These are phyloP conservation scores for Chlamydomonas asymmetrica DNA, from an alignment of 139 green algal genomes.

Conservation along the genomic window DNA sequence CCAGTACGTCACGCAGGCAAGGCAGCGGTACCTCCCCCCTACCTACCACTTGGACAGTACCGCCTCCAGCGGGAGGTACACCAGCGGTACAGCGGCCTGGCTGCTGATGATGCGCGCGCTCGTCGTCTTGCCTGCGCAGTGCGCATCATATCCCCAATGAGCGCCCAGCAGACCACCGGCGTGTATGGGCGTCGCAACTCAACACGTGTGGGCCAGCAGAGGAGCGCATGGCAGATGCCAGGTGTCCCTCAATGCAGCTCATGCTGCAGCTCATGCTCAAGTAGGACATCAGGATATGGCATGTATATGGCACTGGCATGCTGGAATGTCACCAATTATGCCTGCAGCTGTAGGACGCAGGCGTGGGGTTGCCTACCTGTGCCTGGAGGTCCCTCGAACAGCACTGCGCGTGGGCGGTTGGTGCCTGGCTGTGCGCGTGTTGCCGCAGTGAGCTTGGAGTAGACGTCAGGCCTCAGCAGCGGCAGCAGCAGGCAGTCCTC, in stretches of 20 bases:
- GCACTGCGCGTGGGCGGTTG: constrained; percentile 77
- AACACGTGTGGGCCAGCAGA: too few species aligned
- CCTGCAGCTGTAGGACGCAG: too few species aligned
- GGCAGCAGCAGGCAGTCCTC: constrained; percentile 89
- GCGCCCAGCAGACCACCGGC: too few species aligned
- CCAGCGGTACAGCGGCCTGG: constrained; percentile 74
- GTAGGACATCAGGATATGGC: too few species aligned
- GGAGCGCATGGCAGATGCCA: too few species aligned
- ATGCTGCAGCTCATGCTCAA: too few species aligned
- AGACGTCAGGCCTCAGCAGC: constrained; percentile 84
- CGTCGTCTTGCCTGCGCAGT: constrained; percentile 88
- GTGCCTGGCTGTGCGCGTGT: constrained; percentile 58
- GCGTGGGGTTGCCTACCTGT: constrained; percentile 35
- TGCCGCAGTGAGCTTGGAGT: constrained; percentile 52
- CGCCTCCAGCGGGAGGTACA: constrained; percentile 93
- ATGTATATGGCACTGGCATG: constrained; percentile 1
- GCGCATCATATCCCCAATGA: too few species aligned
- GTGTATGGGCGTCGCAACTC: too few species aligned
- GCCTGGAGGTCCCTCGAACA: constrained; percentile 88
- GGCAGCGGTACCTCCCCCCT: too few species aligned
- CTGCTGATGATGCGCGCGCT: constrained; percentile 73
- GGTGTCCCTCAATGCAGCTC: too few species aligned
- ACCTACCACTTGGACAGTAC: constrained; percentile 56
- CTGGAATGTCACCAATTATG: too few species aligned
- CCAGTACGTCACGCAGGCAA: too few species aligned